These are phyloP conservation scores for Chlamydomonas incerta DNA, from an alignment of 139 green algal species.

Conservation along the genomic window DNA sequence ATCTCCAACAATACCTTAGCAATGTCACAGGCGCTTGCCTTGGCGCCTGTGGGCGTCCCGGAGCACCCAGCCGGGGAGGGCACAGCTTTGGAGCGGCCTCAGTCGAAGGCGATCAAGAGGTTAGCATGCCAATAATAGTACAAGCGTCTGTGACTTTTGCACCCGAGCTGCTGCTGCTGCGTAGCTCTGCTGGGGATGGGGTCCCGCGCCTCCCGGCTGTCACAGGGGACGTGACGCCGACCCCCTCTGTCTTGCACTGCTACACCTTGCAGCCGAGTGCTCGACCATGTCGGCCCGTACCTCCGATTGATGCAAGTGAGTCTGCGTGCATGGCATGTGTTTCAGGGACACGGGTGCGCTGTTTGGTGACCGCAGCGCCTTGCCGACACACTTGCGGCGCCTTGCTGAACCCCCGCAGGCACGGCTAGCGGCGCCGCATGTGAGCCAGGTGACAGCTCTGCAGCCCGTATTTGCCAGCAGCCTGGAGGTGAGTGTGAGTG, in stretches of 20 bases:
- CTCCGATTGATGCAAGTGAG: conserved; percentile 14
- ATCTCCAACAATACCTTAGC: too few relatives aligned
- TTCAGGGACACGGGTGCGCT: too few relatives aligned
- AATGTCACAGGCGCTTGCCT: background rate
- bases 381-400: too few relatives aligned
- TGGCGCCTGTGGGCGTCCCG: too few relatives aligned
- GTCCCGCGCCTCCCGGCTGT: too few relatives aligned
- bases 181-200: background rate
- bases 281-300: conserved; percentile 22
- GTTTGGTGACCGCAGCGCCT: too few relatives aligned
- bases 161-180: too few relatives aligned
- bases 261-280: background rate
- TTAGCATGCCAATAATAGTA: too few relatives aligned
- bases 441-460: background rate
- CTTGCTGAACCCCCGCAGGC: too few relatives aligned
- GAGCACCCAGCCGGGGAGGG: too few relatives aligned
- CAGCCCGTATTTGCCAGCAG: conserved; percentile 17
- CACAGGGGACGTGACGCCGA: background rate
- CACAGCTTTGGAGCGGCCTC: background rate
- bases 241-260: too few relatives aligned
- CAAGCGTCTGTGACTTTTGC: too few relatives aligned
- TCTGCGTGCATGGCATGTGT: background rate
- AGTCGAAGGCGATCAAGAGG: conserved; percentile 11
- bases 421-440: background rate
- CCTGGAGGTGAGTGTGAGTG: conserved; percentile 8